Base-by-base conservation (phyloP, 352 stramenopile genomes). In the Pythium volutum region DNA sequence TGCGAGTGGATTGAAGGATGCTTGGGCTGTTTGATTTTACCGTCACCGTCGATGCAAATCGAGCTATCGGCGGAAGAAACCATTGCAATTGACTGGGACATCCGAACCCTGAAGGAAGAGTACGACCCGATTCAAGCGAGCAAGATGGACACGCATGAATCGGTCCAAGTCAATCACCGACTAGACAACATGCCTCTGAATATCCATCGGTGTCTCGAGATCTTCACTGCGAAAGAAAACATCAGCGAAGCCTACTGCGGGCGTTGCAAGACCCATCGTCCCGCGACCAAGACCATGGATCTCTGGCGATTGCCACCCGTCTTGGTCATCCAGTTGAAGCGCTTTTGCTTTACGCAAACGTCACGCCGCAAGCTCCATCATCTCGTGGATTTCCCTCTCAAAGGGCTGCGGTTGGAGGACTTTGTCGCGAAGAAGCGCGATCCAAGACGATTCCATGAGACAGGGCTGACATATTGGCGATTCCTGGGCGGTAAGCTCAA, bases 241-340 rank as follows among this genome's bases (percentile, higher is more conserved):
- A 88, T 95, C 29, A 75, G 75, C 31, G 85, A 95, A 65, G 85
- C 85, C 1, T 95, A 87, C 45, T 95, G 85, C 29, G 81, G 85
- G 2, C 79, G 81, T 11, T 95, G 85, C 76, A 76, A 97, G 77
- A 79, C 98, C 71, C 79, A 96, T 82, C 77, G 94, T 73, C 75
- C 92, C 69, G 81, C 81, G 67, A 98, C 88, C 11, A 98, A 98
- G 69, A 96, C 94, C 34, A 98, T 99, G 84, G 95, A 98, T 64
- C 70, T 99, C 0, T 99, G 97, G 96, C 85, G 97, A 23, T 71
- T 99, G 41, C 98, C 98, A 33, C 97, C 97, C 0, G 70, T 99
- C 45, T 77, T 99, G 5, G 97, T 99, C n/a, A 98, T 99, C 57
- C 97, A 99, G 43, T 79, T 99, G n/a, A 99, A 99, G 71, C 91